These are phyloP conservation scores for Triticum urartu DNA, from an alignment of 176 grass and related monocot genomes.

Conservation along the genomic window DNA sequence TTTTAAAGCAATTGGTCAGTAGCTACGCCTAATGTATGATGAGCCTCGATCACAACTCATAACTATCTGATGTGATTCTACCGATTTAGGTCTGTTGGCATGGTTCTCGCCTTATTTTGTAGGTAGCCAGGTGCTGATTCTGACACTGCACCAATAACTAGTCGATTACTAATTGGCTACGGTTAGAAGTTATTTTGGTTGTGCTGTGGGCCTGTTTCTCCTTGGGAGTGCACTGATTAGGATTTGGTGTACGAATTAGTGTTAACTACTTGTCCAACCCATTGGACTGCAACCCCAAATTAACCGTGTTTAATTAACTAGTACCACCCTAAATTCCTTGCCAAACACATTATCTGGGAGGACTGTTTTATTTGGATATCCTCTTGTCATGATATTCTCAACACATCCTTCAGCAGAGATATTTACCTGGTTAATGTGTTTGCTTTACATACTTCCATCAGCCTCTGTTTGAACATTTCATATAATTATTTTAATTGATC, in stretches of 20 bases:
- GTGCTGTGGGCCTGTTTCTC: not conserved
- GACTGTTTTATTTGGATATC: not conserved
- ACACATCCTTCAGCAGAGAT: not conserved
- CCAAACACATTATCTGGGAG: not conserved
- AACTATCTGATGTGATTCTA: no score
- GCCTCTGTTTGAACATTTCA: not conserved
- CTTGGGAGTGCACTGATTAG: not conserved
- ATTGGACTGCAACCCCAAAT: not conserved
- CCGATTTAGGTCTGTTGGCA: not conserved
- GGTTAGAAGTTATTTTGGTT: not conserved
- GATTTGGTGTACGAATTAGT: not conserved
- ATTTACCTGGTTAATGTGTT: not conserved
- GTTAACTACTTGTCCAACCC: not conserved
- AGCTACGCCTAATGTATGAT: not conserved
- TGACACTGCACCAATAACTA: not conserved
- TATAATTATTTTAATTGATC: slow-evolving; percentile 17
- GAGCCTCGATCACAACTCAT: no score
- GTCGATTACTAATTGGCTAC: not conserved
- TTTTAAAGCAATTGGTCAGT: not conserved
- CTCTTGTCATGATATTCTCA: not conserved
- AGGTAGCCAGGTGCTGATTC: not conserved
- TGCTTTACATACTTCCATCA: not conserved
- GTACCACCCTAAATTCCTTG: not conserved
- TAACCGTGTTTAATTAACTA: not conserved
- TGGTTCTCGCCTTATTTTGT: not conserved